Base-by-base conservation (phyloP, 495 filamentous ascomycete species). In the Daldinia vernicosa region DNA sequence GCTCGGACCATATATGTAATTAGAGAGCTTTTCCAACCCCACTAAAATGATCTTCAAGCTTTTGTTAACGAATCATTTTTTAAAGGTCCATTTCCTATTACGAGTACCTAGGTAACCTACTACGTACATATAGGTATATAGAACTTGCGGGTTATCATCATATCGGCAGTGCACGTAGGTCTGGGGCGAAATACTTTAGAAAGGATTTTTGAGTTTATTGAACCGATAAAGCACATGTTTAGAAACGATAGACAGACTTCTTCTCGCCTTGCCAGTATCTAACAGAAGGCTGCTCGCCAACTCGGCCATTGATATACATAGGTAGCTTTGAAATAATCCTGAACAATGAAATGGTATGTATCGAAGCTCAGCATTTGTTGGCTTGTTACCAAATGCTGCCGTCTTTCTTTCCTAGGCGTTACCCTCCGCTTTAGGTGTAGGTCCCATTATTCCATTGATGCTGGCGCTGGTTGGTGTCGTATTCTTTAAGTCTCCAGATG, bases 361-460 rank as follows among this genome's bases (percentile, higher is more conserved):
- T 65, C 51, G 51, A 53, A 62, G 40, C 67, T 67, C 30, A 67
- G 53, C 39, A 57, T 67, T 70, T 63, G 30, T 70, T 54, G n/a
- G n/a, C n/a, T n/a, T n/a, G n/a, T n/a, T n/a, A n/a, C n/a, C n/a
- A n/a, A n/a, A n/a, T n/a, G 32, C 55, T 43, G 55, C 47, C 56
- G 55, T 33, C 45, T 27, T 45, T 12, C 67, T 15, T 11, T 3
- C 22, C n/a, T 45, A 76, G 28, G 39, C 66, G 17, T 66, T 79
- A 39, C 64, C 71, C 60, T 83, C 81, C 19, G 76, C 67, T 74
- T 83, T 83, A 0, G 72, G 67, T n/a, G 63, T 24, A 61, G 80
- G 82, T 1, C 76, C 80, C 75, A 83, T 80, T 39, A 83, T 83
- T 11, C 82, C 81, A 56, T 83, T 84, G 54, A 84, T 77, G 37